phyloP scores from a whole-genome alignment of 2,329 filamentous ascomycete genomes.

The Byssochlamys sp. region DNA sequence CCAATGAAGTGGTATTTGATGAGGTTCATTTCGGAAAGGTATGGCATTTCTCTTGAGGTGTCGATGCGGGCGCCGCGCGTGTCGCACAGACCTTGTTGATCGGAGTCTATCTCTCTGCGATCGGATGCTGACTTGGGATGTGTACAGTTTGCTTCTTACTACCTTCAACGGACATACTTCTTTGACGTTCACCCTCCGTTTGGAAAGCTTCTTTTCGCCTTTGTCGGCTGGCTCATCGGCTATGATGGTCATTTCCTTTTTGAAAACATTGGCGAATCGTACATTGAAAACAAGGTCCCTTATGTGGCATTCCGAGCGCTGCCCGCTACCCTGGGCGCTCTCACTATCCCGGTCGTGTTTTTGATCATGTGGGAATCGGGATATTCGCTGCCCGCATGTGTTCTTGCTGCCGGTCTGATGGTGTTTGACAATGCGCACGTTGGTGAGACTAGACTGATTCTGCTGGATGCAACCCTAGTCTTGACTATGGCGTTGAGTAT shows the following conservation, averaged over 20 bases:
- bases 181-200: conserved; percentile 99
- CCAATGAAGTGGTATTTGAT: conserved; percentile 94
- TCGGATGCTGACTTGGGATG: background rate
- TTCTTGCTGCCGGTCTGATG: conserved; percentile 74
- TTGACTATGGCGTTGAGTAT: conserved; percentile 94
- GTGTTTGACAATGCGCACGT: conserved; percentile 97
- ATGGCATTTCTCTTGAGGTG: conserved; percentile 20
- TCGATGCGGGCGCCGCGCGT: background rate
- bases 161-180: conserved; percentile 95
- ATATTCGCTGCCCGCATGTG: conserved; percentile 85
- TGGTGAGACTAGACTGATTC: conserved; percentile 86
- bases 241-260: conserved; percentile 97
- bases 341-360: conserved; percentile 90
- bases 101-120: background rate
- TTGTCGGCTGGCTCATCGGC: conserved; percentile 94
- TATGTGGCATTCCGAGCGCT: conserved; percentile 93
- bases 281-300: conserved; percentile 91
- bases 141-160: conserved; percentile 52
- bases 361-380: conserved; percentile 99
- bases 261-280: conserved; percentile 98
- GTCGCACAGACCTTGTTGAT: background rate
- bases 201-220: conserved; percentile 91
- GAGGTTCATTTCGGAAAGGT: conserved; percentile 99
- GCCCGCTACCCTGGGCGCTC: conserved; percentile 79
- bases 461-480: conserved; percentile 87